These are phyloP conservation scores for Porcisia deanei DNA, from an alignment of 208 protist species.

Conservation along the genomic window DNA sequence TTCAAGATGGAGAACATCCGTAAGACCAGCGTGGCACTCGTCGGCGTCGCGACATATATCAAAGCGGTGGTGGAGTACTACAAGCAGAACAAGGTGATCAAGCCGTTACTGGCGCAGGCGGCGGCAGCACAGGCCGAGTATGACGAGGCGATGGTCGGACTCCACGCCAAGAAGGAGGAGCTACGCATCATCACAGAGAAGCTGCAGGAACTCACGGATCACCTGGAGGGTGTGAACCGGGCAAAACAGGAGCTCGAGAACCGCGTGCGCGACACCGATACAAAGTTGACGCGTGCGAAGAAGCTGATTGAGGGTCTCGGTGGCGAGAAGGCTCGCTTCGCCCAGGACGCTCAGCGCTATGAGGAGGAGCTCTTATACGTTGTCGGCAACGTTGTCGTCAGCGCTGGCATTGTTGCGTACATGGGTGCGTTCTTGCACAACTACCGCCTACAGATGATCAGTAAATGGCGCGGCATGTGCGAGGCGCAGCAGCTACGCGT, in stretches of 20 bases:
- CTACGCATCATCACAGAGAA: slow-evolving; percentile 92
- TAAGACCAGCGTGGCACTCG: slow-evolving; percentile 87
- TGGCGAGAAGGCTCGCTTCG: slow-evolving; percentile 94
- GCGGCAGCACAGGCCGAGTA: slow-evolving; percentile 88
- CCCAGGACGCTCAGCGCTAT: slow-evolving; percentile 78
- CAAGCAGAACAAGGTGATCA: slow-evolving; percentile 96
- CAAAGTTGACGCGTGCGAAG: slow-evolving; percentile 94
- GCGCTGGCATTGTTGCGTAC: slow-evolving; percentile 95
- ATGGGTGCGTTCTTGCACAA: slow-evolving; percentile 95
- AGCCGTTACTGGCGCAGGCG: slow-evolving; percentile 90
- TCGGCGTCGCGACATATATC: slow-evolving; percentile 97
- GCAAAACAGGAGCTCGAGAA: slow-evolving; percentile 93
- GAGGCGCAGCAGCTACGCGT: slow-evolving; percentile 70
- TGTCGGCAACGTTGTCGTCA: slow-evolving; percentile 95
- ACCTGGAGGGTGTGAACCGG: slow-evolving; percentile 83
- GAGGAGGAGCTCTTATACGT: slow-evolving; percentile 85
- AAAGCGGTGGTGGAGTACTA: slow-evolving; percentile 98
- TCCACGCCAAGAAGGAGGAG: slow-evolving; percentile 93
- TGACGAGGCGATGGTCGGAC: slow-evolving; percentile 79
- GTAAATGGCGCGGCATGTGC: slow-evolving; percentile 80
- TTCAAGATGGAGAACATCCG: slow-evolving; percentile 94
- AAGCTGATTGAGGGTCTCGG: slow-evolving; percentile 95
- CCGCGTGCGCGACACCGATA: slow-evolving; percentile 92
- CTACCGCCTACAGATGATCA: slow-evolving; percentile 84
- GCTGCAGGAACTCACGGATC: slow-evolving; percentile 74